Base-by-base conservation (phyloP, 2,329 filamentous ascomycete species). In the Monosporascus sp. region DNA sequence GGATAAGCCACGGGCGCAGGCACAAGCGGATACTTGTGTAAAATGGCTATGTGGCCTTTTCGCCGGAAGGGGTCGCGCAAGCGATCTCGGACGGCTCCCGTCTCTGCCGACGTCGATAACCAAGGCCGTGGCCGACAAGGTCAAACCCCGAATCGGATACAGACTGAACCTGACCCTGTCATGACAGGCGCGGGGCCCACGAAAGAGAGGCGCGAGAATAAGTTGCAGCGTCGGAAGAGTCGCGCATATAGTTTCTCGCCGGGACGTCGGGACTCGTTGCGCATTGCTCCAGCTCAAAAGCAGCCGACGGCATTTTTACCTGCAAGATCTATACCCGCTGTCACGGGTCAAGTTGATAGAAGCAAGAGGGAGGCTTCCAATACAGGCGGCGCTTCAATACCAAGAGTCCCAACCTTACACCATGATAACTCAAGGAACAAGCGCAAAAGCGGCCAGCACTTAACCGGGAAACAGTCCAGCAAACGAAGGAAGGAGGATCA, bases 21-120 rank as follows among this genome's bases (percentile, higher is more conserved):
- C 43, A 46, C 9, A 31, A 16, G 26, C 17, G 17, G 14, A 24
- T 17, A 24, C 40, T 19, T 41, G 47, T 49, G 52, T 49, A 59
- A 70, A 53, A 93, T 93, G 89, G 84, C 86, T 68, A 76, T 92
- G 71, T 95, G 90, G 91, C 89, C 86, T 57, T 96, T 95, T 72
- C 80, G 86, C 72, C 85, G 87, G 66, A 86, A 80, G 73, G 86
- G 81, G 72, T 86, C 84, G 71, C 85, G 85, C 72, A 83, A 77
- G 72, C 76, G 78, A 66, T 70, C 77, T 58, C 72, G 74, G 55
- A 74, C 58, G 9, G 56, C 58, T 19, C 58, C 60, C 38, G 53
- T 57, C 22, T 54, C 57, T 49, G 56, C 62, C 48, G 57, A 58
- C 53, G 44, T 52, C 44, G 58, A 63, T 19, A 54, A 52, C 40